Conservation (phyloP, 768 basidiomycete species). For the Nidula microcarpa region DNA sequence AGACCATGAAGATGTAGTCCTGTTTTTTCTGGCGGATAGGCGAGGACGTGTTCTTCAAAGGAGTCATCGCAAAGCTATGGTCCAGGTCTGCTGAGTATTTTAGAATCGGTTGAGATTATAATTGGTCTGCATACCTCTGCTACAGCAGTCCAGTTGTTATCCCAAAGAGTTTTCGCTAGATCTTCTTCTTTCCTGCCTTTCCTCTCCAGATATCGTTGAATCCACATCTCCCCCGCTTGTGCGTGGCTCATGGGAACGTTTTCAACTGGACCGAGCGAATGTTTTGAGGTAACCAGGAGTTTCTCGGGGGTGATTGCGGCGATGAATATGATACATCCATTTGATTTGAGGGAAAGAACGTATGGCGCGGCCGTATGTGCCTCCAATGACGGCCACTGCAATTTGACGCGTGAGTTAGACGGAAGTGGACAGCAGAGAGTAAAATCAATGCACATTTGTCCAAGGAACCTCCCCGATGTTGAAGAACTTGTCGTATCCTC, state of each 20-base stretch:
- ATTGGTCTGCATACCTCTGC: conserved; percentile 64
- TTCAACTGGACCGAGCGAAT: conserved; percentile 66
- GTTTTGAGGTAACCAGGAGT: conserved; percentile 89
- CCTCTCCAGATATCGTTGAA: conserved; percentile 59
- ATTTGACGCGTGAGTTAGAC: background rate
- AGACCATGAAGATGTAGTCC: conserved; percentile 94
- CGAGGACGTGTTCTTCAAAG: conserved; percentile 95
- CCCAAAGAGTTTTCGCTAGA: conserved; percentile 73
- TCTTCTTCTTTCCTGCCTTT: conserved; percentile 69
- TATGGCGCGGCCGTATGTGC: conserved; percentile 74
- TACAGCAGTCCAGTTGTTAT: conserved; percentile 83
- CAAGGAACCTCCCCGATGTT: conserved; percentile 96
- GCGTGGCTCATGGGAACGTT: conserved; percentile 62
- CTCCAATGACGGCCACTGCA: conserved; percentile 74
- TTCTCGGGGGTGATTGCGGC: conserved; percentile 73
- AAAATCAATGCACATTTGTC: conserved; percentile 66
- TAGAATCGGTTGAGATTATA: background rate
- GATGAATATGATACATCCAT: conserved; percentile 97
- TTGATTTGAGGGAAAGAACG: conserved; percentile 87
- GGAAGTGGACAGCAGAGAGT: too few species aligned
- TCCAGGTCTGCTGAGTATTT: background rate
- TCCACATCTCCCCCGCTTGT: conserved; percentile 80
- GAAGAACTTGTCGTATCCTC: conserved; percentile 99
- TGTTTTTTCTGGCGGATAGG: conserved; percentile 75
- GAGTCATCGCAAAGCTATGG: conserved; percentile 92